Conservation (phyloP, 306 rosid species). For the Alnus rubra region DNA sequence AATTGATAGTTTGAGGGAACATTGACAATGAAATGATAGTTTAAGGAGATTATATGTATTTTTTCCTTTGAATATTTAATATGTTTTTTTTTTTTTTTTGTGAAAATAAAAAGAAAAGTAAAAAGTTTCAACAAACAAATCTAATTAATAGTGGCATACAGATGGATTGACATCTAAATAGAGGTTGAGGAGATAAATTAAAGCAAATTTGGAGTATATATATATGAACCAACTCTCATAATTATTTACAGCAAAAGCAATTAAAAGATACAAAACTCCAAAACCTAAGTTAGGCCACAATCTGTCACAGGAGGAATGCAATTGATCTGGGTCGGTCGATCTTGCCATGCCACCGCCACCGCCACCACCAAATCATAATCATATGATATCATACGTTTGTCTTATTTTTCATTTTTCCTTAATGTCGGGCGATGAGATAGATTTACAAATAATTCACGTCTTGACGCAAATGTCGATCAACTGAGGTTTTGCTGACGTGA, state of each 20-base stretch:
- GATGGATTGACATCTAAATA: too few species aligned
- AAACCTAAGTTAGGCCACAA: background rate
- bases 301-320: background rate
- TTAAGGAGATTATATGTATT: too few species aligned
- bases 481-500: conserved; percentile 7
- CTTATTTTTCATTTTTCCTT: background rate
- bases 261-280: background rate
- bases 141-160: background rate
- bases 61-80: too few species aligned
- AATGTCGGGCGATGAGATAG: conserved; percentile 3
- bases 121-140: background rate
- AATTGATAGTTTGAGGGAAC: too few species aligned
- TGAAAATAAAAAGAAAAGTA: too few species aligned
- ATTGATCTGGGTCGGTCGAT: background rate
- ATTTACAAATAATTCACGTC: background rate
- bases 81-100: too few species aligned
- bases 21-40: too few species aligned
- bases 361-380: background rate
- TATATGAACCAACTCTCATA: background rate
- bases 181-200: too few species aligned
- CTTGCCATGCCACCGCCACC: background rate
- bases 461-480: conserved; percentile 1
- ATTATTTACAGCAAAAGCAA: background rate
- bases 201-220: background rate
- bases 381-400: background rate